Percentiles rank a stretch among this genome's conserved stretches.
Evolutionary conservation across 257 asterid genomes (phyloP).

Genomic region (Rubia yunnanensis): DNA sequence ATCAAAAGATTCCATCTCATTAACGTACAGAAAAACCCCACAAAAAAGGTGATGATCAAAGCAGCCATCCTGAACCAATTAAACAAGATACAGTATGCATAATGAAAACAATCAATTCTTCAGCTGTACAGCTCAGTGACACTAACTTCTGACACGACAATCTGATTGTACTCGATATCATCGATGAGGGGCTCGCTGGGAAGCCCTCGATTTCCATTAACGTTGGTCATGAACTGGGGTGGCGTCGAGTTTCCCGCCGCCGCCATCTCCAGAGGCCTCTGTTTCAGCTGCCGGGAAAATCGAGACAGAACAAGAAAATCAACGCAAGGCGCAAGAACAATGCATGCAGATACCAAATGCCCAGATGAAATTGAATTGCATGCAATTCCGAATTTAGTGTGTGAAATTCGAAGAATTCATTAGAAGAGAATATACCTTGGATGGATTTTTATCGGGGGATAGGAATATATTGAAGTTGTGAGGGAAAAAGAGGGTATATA

Average conservation of each 20-base stretch:
- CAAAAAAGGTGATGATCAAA: neutral
- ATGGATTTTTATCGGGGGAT: neutral
- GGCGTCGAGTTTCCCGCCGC: constrained; percentile 27
- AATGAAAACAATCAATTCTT: neutral
- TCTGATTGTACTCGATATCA: constrained; percentile 70
- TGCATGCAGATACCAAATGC: neutral
- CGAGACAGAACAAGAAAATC: neutral
- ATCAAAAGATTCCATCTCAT: neutral
- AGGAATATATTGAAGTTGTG: neutral
- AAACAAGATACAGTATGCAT: neutral
- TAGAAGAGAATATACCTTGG: neutral
- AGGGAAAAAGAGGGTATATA: neutral
- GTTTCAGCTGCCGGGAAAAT: neutral
- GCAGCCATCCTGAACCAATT: neutral
- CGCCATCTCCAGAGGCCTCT: constrained; percentile 39
- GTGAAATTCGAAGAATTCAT: neutral
- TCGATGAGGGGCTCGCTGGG: constrained; percentile 63
- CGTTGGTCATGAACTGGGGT: constrained; percentile 66
- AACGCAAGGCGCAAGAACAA: neutral
- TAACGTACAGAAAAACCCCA: neutral
- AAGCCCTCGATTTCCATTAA: constrained; percentile 32
- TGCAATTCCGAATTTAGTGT: neutral
- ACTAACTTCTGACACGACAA: constrained; percentile 80
- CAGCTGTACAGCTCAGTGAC: neutral
- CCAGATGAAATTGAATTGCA: neutral